These are phyloP conservation scores for Podaxis sp. DNA, from an alignment of 768 basidiomycete species.

Conservation along the genomic window DNA sequence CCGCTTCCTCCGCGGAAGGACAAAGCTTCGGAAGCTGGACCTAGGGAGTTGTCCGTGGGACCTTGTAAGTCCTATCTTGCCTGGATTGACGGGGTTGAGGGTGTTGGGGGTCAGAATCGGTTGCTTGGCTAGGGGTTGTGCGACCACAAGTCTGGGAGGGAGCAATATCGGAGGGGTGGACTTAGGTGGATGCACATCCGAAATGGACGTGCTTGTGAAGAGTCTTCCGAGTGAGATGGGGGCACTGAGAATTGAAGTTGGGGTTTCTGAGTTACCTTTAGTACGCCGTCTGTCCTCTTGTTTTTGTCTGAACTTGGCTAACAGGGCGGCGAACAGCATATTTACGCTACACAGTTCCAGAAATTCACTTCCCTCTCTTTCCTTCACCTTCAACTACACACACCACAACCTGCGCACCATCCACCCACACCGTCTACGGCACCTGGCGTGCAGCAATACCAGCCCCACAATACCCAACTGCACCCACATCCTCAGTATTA, in stretches of 20 bases:
- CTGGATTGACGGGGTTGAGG: constrained; percentile 49
- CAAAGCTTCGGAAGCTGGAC: constrained; percentile 53
- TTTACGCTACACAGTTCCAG: constrained; percentile 49
- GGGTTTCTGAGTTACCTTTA: constrained; percentile 49
- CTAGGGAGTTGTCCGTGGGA: constrained; percentile 70
- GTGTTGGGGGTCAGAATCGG: constrained; percentile 60
- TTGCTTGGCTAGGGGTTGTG: constrained; percentile 7
- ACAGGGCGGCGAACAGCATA: constrained; percentile 36
- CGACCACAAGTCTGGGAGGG: background rate
- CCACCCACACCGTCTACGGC: constrained; percentile 38
- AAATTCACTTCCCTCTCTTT: constrained; percentile 53
- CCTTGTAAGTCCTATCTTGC: constrained; percentile 49
- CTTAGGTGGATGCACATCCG: background rate
- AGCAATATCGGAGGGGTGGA: background rate
- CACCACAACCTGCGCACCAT: background rate
- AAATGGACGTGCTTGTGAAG: constrained; percentile 10
- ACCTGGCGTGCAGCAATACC: constrained; percentile 28
- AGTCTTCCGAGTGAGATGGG: constrained; percentile 36
- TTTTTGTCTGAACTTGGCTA: background rate
- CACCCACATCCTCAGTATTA: background rate
- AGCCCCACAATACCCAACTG: constrained; percentile 41
- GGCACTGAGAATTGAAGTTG: constrained; percentile 58
- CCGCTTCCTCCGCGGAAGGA: constrained; percentile 50
- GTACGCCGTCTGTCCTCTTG: constrained; percentile 31
- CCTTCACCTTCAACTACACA: constrained; percentile 55